A percentile compares a stretch with the other conserved stretches of the same genome.
Conservation (phyloP, 371 early-diverging fungal species). For the Fennellomyces sp. region DNA sequence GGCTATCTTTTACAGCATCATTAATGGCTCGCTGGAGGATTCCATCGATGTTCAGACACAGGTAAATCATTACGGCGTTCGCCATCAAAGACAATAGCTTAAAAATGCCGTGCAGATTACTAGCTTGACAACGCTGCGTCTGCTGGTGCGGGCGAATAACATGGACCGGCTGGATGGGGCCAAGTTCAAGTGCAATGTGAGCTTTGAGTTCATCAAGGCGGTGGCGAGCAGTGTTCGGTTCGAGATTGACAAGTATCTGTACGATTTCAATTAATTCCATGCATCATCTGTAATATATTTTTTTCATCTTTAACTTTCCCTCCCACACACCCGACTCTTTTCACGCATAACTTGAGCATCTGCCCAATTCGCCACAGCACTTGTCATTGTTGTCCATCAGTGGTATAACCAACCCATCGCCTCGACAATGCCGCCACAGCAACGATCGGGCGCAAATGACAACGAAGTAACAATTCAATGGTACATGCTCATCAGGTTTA, state of each 20-base stretch:
- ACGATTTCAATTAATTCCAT: constrained; percentile 58
- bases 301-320: not conserved
- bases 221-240: constrained; percentile 77
- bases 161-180: constrained; percentile 78
- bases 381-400: not conserved
- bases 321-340: no score
- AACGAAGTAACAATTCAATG: constrained; percentile 1
- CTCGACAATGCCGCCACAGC: no score
- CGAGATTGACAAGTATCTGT: constrained; percentile 82
- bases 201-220: constrained; percentile 70
- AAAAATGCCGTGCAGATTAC: constrained; percentile 57
- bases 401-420: not conserved
- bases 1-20: constrained; percentile 92
- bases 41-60: constrained; percentile 82
- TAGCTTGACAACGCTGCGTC: constrained; percentile 72
- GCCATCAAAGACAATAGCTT: no score
- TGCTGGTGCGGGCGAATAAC: constrained; percentile 69
- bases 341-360: no score
- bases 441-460: not conserved
- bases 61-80: constrained; percentile 29
- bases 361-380: not conserved
- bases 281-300: not conserved
- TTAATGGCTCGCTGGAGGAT: constrained; percentile 70
- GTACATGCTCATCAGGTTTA: not conserved
- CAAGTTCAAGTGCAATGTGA: constrained; percentile 87